Evolutionary conservation across 2,329 filamentous ascomycete genomes (phyloP).

Genomic region (Alternaria incomplexa): DNA sequence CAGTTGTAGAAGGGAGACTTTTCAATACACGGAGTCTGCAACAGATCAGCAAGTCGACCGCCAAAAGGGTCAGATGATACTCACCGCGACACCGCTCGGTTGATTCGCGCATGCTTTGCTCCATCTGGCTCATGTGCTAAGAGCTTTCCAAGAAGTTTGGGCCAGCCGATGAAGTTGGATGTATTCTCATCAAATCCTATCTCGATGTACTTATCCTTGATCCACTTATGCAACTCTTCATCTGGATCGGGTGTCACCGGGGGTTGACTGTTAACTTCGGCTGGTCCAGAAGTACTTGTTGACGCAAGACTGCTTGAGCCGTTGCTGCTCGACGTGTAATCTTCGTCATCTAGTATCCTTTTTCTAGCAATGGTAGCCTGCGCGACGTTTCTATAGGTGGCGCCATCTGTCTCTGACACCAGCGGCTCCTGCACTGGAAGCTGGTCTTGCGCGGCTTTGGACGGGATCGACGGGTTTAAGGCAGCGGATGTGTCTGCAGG

Average conservation of each 20-base stretch:
- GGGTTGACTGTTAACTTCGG: background rate
- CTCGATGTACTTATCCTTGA: background rate
- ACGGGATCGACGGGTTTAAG: background rate
- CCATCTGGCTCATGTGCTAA: background rate
- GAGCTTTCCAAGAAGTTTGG: background rate
- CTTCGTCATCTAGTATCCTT: background rate
- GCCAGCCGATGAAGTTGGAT: background rate
- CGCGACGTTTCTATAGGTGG: background rate
- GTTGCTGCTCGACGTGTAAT: background rate
- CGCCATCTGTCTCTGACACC: background rate
- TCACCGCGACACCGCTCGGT: no score
- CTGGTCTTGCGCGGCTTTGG: background rate
- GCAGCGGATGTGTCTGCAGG: background rate
- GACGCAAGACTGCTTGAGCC: background rate
- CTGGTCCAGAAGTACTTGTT: background rate
- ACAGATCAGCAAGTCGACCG: background rate
- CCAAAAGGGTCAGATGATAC: no score
- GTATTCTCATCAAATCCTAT: background rate
- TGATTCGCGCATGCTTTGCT: background rate
- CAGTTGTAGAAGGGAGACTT: background rate
- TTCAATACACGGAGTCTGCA: background rate
- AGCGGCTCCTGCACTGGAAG: background rate
- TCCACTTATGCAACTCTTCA: background rate
- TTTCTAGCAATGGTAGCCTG: background rate
- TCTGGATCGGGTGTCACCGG: background rate